Evolutionary conservation across 176 grass and related monocot species (phyloP).

Genomic region (Areca catechu): DNA sequence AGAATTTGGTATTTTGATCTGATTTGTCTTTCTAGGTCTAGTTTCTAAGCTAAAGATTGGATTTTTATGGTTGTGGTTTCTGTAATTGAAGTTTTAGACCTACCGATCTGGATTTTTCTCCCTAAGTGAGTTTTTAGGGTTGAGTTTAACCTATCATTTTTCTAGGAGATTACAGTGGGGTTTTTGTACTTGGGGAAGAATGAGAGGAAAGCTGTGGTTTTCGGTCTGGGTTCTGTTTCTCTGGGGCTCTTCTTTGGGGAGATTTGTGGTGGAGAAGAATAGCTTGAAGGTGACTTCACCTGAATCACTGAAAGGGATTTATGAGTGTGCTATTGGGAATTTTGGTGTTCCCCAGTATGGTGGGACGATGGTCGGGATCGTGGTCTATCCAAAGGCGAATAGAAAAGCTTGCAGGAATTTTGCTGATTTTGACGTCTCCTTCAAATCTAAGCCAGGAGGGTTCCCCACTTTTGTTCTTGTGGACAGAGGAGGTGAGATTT

Average conservation of each 20-base stretch:
- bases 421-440: slow-evolving; percentile 76
- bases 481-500: slow-evolving; percentile 70
- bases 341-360: slow-evolving; percentile 91
- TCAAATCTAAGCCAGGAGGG: slow-evolving; percentile 62
- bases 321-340: slow-evolving; percentile 92
- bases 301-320: slow-evolving; percentile 51
- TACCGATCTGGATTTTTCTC: too few relatives aligned
- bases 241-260: slow-evolving; percentile 25
- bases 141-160: background rate
- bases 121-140: too few relatives aligned
- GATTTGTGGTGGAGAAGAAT: slow-evolving; percentile 81
- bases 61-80: background rate
- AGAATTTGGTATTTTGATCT: background rate
- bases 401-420: slow-evolving; percentile 74
- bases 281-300: slow-evolving; percentile 74
- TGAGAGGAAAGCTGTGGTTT: slow-evolving; percentile 20
- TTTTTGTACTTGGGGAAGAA: slow-evolving; percentile 2
- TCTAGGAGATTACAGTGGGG: background rate
- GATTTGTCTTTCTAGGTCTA: background rate
- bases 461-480: slow-evolving; percentile 82
- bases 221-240: slow-evolving; percentile 32
- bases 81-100: too few relatives aligned
- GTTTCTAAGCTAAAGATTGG: background rate
- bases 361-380: slow-evolving; percentile 82
- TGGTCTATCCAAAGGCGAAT: slow-evolving; percentile 78